phyloP scores from a whole-genome alignment of 208 protist genomes.

The Leishmania arabica region DNA sequence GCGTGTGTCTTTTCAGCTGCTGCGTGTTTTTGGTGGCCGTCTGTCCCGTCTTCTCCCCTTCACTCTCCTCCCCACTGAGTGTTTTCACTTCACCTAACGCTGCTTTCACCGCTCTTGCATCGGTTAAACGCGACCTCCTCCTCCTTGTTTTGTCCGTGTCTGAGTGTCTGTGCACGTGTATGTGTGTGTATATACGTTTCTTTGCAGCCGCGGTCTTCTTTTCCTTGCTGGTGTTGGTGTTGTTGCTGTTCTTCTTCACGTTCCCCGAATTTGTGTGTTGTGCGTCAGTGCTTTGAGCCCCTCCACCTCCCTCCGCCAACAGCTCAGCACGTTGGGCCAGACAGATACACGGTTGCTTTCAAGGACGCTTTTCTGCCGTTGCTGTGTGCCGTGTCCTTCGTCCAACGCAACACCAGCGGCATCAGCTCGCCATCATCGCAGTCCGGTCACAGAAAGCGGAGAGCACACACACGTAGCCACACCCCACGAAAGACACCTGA shows the following conservation, averaged over 20 bases:
- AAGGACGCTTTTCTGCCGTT: background rate
- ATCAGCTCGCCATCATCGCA: background rate
- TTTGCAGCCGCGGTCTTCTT: no score
- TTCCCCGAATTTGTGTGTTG: background rate
- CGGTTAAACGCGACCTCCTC: background rate
- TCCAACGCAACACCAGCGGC: background rate
- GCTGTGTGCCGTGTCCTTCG: background rate
- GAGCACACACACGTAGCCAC: no score
- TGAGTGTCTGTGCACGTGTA: background rate
- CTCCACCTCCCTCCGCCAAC: background rate
- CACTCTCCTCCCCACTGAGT: no score
- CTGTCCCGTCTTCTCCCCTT: no score
- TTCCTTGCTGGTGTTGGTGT: background rate
- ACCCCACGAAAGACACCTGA: no score
- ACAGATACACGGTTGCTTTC: background rate
- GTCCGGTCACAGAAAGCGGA: background rate
- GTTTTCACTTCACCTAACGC: no score
- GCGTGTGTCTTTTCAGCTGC: no score
- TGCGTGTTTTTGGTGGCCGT: no score
- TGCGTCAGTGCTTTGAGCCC: background rate
- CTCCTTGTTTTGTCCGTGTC: background rate
- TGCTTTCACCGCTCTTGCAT: no score
- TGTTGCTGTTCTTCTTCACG: background rate
- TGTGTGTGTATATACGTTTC: background rate
- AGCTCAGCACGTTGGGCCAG: background rate